Percentiles rank a stretch among this genome's conserved stretches.
Evolutionary conservation across 2,329 filamentous ascomycete species (phyloP).

Genomic region (Apiospora kogelbergensis): DNA sequence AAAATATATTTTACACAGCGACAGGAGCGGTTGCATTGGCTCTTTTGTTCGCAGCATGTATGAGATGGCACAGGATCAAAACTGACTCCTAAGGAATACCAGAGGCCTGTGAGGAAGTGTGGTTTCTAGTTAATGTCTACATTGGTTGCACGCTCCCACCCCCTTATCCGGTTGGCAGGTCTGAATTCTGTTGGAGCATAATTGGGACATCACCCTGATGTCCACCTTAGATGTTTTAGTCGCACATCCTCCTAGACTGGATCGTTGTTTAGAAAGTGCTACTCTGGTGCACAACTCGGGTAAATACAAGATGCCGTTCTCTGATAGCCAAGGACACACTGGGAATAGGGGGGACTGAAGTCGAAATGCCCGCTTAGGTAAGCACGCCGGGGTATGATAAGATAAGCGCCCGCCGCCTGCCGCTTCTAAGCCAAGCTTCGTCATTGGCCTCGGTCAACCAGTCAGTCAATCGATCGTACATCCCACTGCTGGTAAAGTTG

Average conservation of each 20-base stretch:
- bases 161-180: too few species aligned
- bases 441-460: background rate
- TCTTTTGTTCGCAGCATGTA: slow-evolving; percentile 7
- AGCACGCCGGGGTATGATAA: background rate
- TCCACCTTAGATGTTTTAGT: too few species aligned
- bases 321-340: too few species aligned
- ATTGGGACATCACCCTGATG: too few species aligned
- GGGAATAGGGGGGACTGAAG: background rate
- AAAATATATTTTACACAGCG: slow-evolving; percentile 11
- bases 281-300: too few species aligned
- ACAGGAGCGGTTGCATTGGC: slow-evolving; percentile 12
- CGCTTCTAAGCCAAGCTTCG: background rate
- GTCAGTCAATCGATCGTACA: background rate
- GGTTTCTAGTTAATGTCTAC: too few species aligned
- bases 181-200: too few species aligned
- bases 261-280: too few species aligned
- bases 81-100: background rate
- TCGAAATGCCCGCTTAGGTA: background rate
- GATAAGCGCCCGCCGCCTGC: background rate
- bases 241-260: too few species aligned
- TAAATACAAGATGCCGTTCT: too few species aligned
- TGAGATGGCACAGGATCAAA: slow-evolving; percentile 13
- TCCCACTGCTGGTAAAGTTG: background rate
- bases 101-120: background rate
- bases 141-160: too few species aligned